Percentiles rank a stretch among this genome's conserved stretches.
phyloP scores from a whole-genome alignment of 2,329 filamentous ascomycete species.

The Aureobasidium sp. region DNA sequence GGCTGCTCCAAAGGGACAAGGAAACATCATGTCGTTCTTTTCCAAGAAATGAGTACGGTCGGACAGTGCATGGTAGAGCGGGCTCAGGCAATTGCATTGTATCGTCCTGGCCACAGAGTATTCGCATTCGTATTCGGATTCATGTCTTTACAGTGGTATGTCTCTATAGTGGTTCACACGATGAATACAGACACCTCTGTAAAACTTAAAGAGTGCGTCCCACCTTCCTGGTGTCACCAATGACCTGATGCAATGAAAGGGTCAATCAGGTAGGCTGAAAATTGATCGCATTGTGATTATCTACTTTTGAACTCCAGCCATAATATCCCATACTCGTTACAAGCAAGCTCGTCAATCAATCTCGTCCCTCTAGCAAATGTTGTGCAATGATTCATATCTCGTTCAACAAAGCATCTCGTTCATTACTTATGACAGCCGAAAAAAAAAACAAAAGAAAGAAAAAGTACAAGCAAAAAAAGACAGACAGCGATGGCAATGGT shows the following conservation, averaged over 20 bases:
- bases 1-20: constrained; percentile 47
- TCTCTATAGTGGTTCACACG: not conserved
- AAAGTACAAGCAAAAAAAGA: not conserved
- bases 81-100: not conserved
- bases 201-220: not conserved
- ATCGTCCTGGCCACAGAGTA: not conserved
- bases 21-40: constrained; percentile 90
- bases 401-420: constrained; percentile 3
- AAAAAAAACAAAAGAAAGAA: not conserved
- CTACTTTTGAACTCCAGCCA: constrained; percentile 11
- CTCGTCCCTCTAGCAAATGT: constrained; percentile 5
- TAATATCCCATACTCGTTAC: constrained; percentile 10
- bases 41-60: constrained; percentile 58
- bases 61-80: not conserved
- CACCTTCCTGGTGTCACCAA: not conserved
- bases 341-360: not conserved
- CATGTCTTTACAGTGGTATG: not conserved
- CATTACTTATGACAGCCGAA: constrained; percentile 11
- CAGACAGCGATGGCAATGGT: constrained; percentile 12
- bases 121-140: not conserved
- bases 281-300: constrained; percentile 5
- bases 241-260: not conserved
- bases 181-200: too few species aligned
- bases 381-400: constrained; percentile 12
- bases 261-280: not conserved